Base-by-base conservation (phyloP, 2,329 filamentous ascomycete genomes). In the Pleurostoma richardsiae region DNA sequence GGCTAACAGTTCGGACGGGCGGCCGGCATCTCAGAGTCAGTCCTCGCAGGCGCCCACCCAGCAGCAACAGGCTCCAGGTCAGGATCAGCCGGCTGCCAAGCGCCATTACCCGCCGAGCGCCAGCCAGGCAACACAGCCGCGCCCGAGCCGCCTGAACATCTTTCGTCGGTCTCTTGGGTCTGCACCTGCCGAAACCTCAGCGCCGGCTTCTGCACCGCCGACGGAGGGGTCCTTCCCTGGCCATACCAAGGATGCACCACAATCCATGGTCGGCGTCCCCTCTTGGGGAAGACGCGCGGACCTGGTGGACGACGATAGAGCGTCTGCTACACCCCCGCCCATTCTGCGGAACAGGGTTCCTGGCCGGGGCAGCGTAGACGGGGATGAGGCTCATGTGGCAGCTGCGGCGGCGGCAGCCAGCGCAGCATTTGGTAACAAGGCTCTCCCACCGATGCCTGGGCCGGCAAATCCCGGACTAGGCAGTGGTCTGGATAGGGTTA, bases 1-100 rank as follows among this genome's bases (percentile, higher is more conserved):
- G n/a, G n/a, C 33, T 8, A 36, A 36, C n/a, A 36, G 33, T n/a
- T 36, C 33, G 33, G 33, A 36, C n/a, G 33, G 33, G 33, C 8
- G 33, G 33, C 33, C 33, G 33, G 33, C 8, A 8, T 36, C 33
- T 36, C 33, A 36, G n/a, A 8, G 8, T 36, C 33, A 36, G 33
- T n/a, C 33, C n/a, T 36, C 33, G n/a, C 8, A 8, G 8, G 33
- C 33, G 33, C 39, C 48, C 40, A 10, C 40, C 59, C 33, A 56
- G 56, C 38, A 61, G 59, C 41, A 70, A 62, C 33, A 49, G 7
- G 64, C 66, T 4, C 62, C 62, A 8, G 46, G 54, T 4, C 60
- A 59, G 30, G 19, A 19, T 19, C 19, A 19, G 19, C 19, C 19
- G 19, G 19, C 19, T 19, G 19, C 19, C 19, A 56, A 56, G 31